Conservation (phyloP, 2,329 filamentous ascomycete species). For the Exophiala sp. region DNA sequence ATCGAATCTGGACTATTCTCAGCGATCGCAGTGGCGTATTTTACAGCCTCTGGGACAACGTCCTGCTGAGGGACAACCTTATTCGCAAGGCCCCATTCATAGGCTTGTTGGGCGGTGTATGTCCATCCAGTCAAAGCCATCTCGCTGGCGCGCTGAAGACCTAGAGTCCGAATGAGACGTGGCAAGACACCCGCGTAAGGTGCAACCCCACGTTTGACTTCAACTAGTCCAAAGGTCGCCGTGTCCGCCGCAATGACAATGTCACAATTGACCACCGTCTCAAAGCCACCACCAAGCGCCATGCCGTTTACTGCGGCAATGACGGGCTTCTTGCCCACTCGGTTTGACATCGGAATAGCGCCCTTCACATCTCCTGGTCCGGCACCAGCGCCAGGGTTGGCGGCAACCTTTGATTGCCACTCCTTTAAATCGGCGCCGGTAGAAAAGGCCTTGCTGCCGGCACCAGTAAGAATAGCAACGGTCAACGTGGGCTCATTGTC, state of each 20-base stretch:
- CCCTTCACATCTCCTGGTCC: constrained; percentile 5
- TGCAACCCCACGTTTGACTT: constrained; percentile 66
- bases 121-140: constrained; percentile 64
- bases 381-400: background rate
- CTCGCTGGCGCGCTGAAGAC: constrained; percentile 65
- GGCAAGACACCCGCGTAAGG: constrained; percentile 68
- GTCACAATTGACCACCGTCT: constrained; percentile 71
- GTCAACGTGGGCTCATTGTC: constrained; percentile 40
- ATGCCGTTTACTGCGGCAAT: constrained; percentile 72
- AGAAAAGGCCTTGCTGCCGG: constrained; percentile 41
- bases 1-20: constrained; percentile 70
- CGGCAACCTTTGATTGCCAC: constrained; percentile 31
- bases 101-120: constrained; percentile 57
- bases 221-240: constrained; percentile 60
- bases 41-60: constrained; percentile 46
- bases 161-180: constrained; percentile 62
- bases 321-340: constrained; percentile 67
- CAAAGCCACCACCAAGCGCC: constrained; percentile 70
- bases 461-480: constrained; percentile 40
- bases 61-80: constrained; percentile 22
- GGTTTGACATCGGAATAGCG: constrained; percentile 41
- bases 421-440: constrained; percentile 45
- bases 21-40: constrained; percentile 60
- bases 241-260: constrained; percentile 57
- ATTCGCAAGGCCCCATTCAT: constrained; percentile 64